These are phyloP conservation scores for Anastatica hierochuntica DNA, from an alignment of 345 rosid genomes.

Conservation along the genomic window DNA sequence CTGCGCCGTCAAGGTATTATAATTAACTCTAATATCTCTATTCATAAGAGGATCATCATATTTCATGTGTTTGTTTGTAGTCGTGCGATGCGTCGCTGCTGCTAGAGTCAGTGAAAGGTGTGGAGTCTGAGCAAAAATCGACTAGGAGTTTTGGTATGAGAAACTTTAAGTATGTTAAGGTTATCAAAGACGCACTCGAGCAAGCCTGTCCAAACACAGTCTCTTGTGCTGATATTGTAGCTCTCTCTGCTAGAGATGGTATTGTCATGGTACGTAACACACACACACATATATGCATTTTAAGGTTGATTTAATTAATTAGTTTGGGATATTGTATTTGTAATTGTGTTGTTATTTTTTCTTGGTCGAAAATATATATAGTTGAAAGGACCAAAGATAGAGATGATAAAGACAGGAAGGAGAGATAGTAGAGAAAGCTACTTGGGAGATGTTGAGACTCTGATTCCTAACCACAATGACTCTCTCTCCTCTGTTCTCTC, in stretches of 20 bases:
- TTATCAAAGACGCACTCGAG: conserved; percentile 75
- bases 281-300: background rate
- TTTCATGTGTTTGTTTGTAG: conserved; percentile 18
- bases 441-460: conserved; percentile 25
- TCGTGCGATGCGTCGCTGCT: conserved; percentile 80
- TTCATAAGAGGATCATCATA: background rate
- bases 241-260: conserved; percentile 84
- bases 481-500: conserved; percentile 48
- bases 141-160: conserved; percentile 80
- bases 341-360: too few species aligned
- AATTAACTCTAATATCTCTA: background rate
- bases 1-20: conserved; percentile 47
- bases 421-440: conserved; percentile 60
- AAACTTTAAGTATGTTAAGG: conserved; percentile 61
- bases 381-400: conserved; percentile 77
- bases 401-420: conserved; percentile 62
- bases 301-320: too few species aligned
- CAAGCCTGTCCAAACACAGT: conserved; percentile 61
- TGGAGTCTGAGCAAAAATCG: conserved; percentile 54
- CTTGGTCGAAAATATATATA: conserved; percentile 6
- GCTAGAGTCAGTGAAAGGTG: conserved; percentile 39
- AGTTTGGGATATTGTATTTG: too few species aligned
- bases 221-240: conserved; percentile 72
- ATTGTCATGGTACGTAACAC: conserved; percentile 47
- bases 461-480: conserved; percentile 67